Base-by-base conservation (phyloP, 73 alveolate species). In the Stentor roeselii region DNA sequence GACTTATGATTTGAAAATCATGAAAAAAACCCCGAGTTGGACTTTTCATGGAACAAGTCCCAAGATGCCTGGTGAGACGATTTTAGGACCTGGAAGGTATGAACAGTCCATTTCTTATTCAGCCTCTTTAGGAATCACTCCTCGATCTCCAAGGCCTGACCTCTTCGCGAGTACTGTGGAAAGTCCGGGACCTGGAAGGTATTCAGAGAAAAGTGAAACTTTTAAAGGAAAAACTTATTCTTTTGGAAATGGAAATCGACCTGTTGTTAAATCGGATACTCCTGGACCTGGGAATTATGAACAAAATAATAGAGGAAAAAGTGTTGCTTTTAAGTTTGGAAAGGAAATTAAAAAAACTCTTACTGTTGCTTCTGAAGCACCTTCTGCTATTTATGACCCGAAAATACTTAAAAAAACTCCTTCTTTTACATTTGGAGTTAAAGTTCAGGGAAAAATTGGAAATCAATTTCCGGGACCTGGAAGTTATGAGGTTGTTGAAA, bases 221-320 rank as follows among this genome's bases (percentile, higher is more conserved):
- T 11, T 50, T 50, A 21, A 6, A 11, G 21, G 21, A 11, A 50
- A 67, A 67, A 67, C 80, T 11, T 32, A 21, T 67, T 32, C 37
- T 27, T 67, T 67, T 67, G 80, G 80, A 21, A 67, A 21, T 27
- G 37, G 50, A 67, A 34, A 34, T 1, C 0, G 80, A 67, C 80
- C 80, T 1, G 42, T 27, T 21, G 41, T 30, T 27, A 34, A 21
- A 1, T 67, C 80, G 14, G 80, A 67, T 40, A 21, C 80, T 40
- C 80, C 80, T 30, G 80, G 80, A 2, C 80, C 80, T 67, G 80
- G 80, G 34, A 67, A 34, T 32, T 67, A 67, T 67, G 80, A 67
- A 30, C 30, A 6, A 11, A 50, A 50, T 11, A 6, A 11, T 50
- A 6, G 21, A 11, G 21, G 21, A 11, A 50, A 50, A 21, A 50